These are phyloP conservation scores for Puccinellia tenuiflora DNA, from an alignment of 176 grass and related monocot genomes.

Conservation along the genomic window DNA sequence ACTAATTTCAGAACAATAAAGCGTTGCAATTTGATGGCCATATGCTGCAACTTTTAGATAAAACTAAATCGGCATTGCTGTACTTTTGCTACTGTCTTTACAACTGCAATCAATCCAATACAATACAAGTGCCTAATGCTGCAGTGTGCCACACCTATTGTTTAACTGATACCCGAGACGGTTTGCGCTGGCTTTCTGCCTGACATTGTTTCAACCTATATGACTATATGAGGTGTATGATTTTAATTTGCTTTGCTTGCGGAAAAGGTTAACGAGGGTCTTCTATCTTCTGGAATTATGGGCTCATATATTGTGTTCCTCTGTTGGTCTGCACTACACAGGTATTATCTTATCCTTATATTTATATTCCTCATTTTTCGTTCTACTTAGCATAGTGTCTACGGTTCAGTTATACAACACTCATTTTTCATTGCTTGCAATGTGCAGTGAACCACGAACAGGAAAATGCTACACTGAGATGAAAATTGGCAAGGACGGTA, in stretches of 20 bases:
- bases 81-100: not conserved
- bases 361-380: not conserved
- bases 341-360: conserved; percentile 20
- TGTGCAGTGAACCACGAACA: conserved; percentile 56
- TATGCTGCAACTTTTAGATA: not conserved
- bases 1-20: not conserved
- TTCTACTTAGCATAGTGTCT: not conserved
- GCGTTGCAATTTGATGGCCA: not conserved
- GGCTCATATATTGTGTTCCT: conserved; percentile 78
- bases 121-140: not conserved
- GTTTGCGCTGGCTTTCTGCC: not conserved
- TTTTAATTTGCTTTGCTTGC: conserved; percentile 8
- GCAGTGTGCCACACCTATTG: not conserved
- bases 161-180: not conserved
- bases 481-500: conserved; percentile 43
- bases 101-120: not conserved
- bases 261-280: conserved; percentile 65
- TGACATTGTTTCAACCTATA: not conserved
- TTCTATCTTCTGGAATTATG: conserved; percentile 94
- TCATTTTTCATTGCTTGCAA: not conserved
- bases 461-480: conserved; percentile 52
- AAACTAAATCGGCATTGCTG: not conserved
- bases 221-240: not conserved
- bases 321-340: conserved; percentile 93
- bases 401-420: not conserved